Evolutionary conservation across 2,329 filamentous ascomycete genomes (phyloP).

Genomic region (Diaporthe vexans): DNA sequence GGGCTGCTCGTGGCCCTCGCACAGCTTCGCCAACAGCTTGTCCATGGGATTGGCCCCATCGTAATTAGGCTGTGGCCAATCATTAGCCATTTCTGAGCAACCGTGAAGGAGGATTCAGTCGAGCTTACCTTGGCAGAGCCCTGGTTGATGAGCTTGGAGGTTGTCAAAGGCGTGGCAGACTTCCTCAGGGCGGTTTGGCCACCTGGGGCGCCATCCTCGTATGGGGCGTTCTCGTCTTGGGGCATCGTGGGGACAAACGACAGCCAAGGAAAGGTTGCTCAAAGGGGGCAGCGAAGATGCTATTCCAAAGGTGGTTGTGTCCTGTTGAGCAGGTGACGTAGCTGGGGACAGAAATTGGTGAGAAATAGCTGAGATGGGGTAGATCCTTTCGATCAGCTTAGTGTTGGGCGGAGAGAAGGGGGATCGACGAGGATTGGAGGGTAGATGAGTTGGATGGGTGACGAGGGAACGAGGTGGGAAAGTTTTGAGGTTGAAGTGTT

Average conservation of each 20-base stretch:
- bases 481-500: constrained; percentile 12
- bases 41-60: constrained; percentile 72
- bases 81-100: constrained; percentile 55
- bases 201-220: constrained; percentile 31
- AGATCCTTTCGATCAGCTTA: constrained; percentile 36
- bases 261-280: constrained; percentile 5
- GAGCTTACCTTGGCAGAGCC: constrained; percentile 63
- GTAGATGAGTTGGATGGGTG: constrained; percentile 32
- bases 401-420: constrained; percentile 15
- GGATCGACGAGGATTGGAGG: constrained; percentile 33
- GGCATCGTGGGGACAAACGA: constrained; percentile 30
- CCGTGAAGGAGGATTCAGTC: constrained; percentile 42
- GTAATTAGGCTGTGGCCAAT: not conserved
- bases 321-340: constrained; percentile 30
- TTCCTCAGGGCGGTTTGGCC: constrained; percentile 54
- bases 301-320: constrained; percentile 37
- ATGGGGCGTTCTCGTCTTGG: constrained; percentile 40
- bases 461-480: constrained; percentile 16
- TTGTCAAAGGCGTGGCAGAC: constrained; percentile 61
- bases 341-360: constrained; percentile 35
- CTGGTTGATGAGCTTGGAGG: constrained; percentile 70
- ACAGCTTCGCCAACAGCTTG: constrained; percentile 73
- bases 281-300: constrained; percentile 32
- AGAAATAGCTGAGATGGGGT: constrained; percentile 41
- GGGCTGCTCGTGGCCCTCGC: constrained; percentile 58